Evolutionary conservation across 148 eudicot genomes (phyloP), one percentile per base, ranked within the genome.

Genomic region (Oxyria digyna): DNA sequence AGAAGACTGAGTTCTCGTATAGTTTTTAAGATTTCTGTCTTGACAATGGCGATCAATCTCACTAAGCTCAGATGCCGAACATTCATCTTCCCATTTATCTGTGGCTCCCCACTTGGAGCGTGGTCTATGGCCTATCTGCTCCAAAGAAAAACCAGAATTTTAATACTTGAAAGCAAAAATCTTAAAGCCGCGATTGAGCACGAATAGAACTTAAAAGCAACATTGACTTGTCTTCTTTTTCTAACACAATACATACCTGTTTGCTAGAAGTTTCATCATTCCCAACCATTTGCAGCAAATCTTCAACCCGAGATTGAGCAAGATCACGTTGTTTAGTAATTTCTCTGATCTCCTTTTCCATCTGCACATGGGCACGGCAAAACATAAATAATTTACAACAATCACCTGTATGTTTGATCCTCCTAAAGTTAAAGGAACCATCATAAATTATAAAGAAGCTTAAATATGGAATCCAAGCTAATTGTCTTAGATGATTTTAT

Each of bases 331-430:
- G 90, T 82, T 84, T 88, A 66, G 75, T 81, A 48, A 91, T 79
- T 77, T 88, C 92, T 74, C 76, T 80, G 55, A 86, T 88, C 75
- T 86, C 91, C 82, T 85, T 88, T 76, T 86, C 97, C 82, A 91
- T 79, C 97, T 91, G 85, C 48, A 64, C 67, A 33, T n/a, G 27
- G 8, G 62, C 26, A 66, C 26, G 38, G 27, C 9, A 65, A 37
- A 40, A 6, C 7, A 38, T 27, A 18, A n/a, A 26, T 11, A 35
- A 37, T 63, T 63, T 31, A 20, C 46, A 38, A 41, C 29, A 29
- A 59, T 15, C 18, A 27, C 38, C 31, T 14, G 37, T 9, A 59
- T 14, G 38, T 1, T 5, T 31, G 27, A 13, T 13, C 18, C 37
- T 59, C 35, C 57, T 50, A 21, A 52, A 52, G 29, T 14, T 52